A percentile compares a stretch with the other conserved stretches of the same genome.
These are phyloP conservation scores for Gloeopeniophorella convolvens DNA, from an alignment of 768 basidiomycete genomes.

Conservation along the genomic window DNA sequence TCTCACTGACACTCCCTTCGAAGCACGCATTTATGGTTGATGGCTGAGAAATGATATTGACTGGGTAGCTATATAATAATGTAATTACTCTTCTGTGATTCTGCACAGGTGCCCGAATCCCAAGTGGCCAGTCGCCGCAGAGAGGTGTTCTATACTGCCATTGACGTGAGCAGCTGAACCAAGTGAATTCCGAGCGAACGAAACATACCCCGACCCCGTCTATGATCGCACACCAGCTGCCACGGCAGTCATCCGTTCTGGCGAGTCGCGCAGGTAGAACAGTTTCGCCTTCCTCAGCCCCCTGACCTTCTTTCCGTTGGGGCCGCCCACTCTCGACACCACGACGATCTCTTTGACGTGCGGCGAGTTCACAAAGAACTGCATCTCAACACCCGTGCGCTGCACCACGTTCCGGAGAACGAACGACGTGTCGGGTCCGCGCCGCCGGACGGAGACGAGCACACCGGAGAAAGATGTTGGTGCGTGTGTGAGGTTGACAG, in stretches of 20 bases:
- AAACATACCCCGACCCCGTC: background rate
- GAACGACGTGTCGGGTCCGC: slow-evolving; percentile 85
- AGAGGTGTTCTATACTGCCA: too few relatives aligned
- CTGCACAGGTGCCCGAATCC: too few relatives aligned
- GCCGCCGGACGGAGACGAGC: slow-evolving; percentile 72
- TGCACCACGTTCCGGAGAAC: slow-evolving; percentile 85
- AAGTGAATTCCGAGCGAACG: background rate
- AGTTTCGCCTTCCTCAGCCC: slow-evolving; percentile 73
- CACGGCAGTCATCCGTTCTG: slow-evolving; percentile 79
- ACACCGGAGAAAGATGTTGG: slow-evolving; percentile 86
- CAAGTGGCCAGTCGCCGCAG: too few relatives aligned
- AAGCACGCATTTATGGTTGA: too few relatives aligned
- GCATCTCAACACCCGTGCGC: slow-evolving; percentile 90
- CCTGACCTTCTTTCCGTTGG: slow-evolving; percentile 26
- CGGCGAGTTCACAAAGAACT: slow-evolving; percentile 81
- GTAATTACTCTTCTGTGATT: too few relatives aligned
- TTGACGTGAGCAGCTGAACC: background rate
- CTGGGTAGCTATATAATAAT: too few relatives aligned
- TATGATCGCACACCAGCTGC: slow-evolving; percentile 40
- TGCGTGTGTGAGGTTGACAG: slow-evolving; percentile 68
- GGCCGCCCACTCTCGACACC: slow-evolving; percentile 28
- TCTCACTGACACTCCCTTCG: too few relatives aligned
- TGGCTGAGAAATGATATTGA: too few relatives aligned
- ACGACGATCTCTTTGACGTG: slow-evolving; percentile 84
- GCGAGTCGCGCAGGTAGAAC: slow-evolving; percentile 75